Evolutionary conservation across 2,329 filamentous ascomycete species (phyloP).

Genomic region (Ophiostoma sp.): DNA sequence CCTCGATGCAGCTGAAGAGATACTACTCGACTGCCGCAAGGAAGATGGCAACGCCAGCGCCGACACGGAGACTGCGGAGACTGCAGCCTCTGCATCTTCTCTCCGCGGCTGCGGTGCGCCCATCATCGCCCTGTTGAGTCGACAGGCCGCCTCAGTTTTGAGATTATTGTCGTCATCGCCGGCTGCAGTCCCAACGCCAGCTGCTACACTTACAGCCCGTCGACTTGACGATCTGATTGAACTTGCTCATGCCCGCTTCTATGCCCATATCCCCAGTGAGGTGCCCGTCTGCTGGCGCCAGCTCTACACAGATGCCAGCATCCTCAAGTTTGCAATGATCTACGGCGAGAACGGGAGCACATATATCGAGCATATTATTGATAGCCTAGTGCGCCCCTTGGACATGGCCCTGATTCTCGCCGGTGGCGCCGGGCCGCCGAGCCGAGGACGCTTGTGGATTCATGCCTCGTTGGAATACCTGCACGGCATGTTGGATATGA

Average conservation of each 20-base stretch:
- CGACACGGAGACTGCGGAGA: background rate
- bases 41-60: background rate
- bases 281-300: slow-evolving; percentile 64
- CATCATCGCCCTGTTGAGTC: slow-evolving; percentile 28
- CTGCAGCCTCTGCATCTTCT: background rate
- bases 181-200: background rate
- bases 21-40: slow-evolving; percentile 11
- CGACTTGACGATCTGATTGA: slow-evolving; percentile 53
- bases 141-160: slow-evolving; percentile 26
- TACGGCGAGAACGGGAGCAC: slow-evolving; percentile 16
- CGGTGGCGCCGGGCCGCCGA: slow-evolving; percentile 50
- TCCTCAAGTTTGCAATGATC: slow-evolving; percentile 52
- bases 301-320: slow-evolving; percentile 64
- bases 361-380: slow-evolving; percentile 35
- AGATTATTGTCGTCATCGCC: background rate
- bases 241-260: slow-evolving; percentile 61
- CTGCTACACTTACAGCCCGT: slow-evolving; percentile 25
- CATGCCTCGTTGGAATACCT: slow-evolving; percentile 47
- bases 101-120: slow-evolving; percentile 27
- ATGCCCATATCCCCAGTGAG: slow-evolving; percentile 62
- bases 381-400: slow-evolving; percentile 57
- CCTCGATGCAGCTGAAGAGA: slow-evolving; percentile 24
- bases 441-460: slow-evolving; percentile 48
- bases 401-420: slow-evolving; percentile 74
- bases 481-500: slow-evolving; percentile 30